A percentile compares a stretch with the other conserved stretches of the same genome.
These are phyloP conservation scores for Aspergillus udagawae DNA, from an alignment of 2,329 filamentous ascomycete species.

Conservation along the genomic window DNA sequence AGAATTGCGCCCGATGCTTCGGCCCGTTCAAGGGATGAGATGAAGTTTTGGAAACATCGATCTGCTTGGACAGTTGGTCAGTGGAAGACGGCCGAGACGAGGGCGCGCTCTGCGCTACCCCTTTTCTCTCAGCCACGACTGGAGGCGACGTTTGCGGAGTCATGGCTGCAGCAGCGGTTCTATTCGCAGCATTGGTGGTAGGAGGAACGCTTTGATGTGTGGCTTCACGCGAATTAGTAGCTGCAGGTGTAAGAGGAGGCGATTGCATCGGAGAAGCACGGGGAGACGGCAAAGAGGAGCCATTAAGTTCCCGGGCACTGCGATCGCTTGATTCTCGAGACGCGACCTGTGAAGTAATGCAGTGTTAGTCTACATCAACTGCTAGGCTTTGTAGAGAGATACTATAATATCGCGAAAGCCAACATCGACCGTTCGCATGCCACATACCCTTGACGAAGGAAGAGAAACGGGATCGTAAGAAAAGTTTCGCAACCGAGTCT, in stretches of 20 bases:
- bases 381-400: slow-evolving; percentile 1
- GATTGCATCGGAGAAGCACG: slow-evolving; percentile 74
- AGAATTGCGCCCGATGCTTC: slow-evolving; percentile 52
- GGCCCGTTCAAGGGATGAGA: slow-evolving; percentile 44
- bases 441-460: slow-evolving; percentile 51
- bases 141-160: slow-evolving; percentile 54
- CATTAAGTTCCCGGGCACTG: slow-evolving; percentile 53
- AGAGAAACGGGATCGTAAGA: slow-evolving; percentile 88
- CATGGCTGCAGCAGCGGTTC: slow-evolving; percentile 37
- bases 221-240: slow-evolving; percentile 60
- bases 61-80: slow-evolving; percentile 40
- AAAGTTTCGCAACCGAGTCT: slow-evolving; percentile 78
- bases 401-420: background rate
- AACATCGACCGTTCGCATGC: background rate
- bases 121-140: slow-evolving; percentile 31
- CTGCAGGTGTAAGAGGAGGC: slow-evolving; percentile 83
- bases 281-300: slow-evolving; percentile 63
- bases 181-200: slow-evolving; percentile 29
- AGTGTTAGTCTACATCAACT: slow-evolving; percentile 2
- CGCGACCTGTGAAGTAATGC: slow-evolving; percentile 29
- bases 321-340: slow-evolving; percentile 58
- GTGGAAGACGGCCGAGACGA: slow-evolving; percentile 39
- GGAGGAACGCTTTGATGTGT: slow-evolving; percentile 32
- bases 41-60: slow-evolving; percentile 42
- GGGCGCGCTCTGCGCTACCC: slow-evolving; percentile 31